Conservation (phyloP, 2,329 filamentous ascomycete species). For the Exophiala sp. region DNA sequence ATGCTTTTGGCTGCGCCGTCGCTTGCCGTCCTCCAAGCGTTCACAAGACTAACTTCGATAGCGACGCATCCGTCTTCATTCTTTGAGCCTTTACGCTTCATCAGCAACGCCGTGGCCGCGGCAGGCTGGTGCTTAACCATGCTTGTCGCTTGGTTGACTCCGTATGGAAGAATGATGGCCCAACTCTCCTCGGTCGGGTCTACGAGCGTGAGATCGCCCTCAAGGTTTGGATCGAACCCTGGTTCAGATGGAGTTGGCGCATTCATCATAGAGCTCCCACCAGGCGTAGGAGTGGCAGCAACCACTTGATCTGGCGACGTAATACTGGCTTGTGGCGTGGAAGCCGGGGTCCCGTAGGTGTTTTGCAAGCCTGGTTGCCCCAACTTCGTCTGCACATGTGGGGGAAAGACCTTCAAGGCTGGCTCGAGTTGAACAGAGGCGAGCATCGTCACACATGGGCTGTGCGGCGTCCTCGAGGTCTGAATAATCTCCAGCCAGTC, state of each 20-base stretch:
- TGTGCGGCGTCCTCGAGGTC: conserved; percentile 3
- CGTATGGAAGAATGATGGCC: conserved; percentile 51
- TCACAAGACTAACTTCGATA: conserved; percentile 41
- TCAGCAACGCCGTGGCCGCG: conserved; percentile 43
- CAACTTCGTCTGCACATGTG: conserved; percentile 1
- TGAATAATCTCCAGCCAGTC: conserved; percentile 26
- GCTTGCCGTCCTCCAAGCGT: conserved; percentile 29
- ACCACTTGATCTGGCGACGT: conserved; percentile 40
- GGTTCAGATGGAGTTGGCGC: conserved; percentile 27
- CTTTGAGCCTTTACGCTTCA: conserved; percentile 40
- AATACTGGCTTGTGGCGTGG: conserved; percentile 27
- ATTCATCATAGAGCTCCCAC: conserved; percentile 20
- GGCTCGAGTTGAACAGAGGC: conserved; percentile 18
- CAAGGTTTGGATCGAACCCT: conserved; percentile 30
- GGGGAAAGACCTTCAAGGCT: conserved; percentile 9
- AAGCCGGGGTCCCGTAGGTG: conserved; percentile 26
- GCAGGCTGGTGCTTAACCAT: conserved; percentile 39
- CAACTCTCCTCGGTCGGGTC: conserved; percentile 57
- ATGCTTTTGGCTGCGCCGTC: not conserved
- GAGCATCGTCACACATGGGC: conserved; percentile 17
- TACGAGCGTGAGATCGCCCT: conserved; percentile 52
- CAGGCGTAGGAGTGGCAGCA: conserved; percentile 35
- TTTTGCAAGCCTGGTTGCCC: conserved; percentile 9
- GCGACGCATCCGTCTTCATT: conserved; percentile 39
- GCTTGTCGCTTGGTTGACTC: conserved; percentile 38